These are phyloP conservation scores for Sporobolomyces pararoseus DNA, from an alignment of 768 basidiomycete species.

Conservation along the genomic window DNA sequence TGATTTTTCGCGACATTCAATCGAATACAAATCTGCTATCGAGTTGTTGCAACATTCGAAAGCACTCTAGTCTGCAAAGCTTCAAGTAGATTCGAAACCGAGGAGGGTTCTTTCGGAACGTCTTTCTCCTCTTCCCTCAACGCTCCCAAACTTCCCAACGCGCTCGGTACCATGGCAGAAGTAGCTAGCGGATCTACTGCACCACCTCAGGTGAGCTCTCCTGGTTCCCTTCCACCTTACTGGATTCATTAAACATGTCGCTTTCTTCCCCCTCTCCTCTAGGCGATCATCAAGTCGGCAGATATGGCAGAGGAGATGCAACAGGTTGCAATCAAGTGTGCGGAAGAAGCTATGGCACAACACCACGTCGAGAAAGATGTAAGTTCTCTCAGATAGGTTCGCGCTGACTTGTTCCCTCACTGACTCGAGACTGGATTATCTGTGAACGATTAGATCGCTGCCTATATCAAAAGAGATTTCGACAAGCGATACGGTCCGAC, in stretches of 20 bases:
- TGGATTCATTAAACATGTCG: neutral
- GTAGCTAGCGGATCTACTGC: neutral
- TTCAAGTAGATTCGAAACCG: too few species aligned
- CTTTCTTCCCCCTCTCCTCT: neutral
- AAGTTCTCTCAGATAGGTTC: neutral
- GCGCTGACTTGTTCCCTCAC: neutral
- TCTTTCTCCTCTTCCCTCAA: too few species aligned
- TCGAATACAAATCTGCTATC: too few species aligned
- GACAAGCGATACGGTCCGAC: conserved; percentile 87
- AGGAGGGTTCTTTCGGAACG: too few species aligned
- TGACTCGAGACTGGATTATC: neutral
- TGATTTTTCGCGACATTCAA: too few species aligned
- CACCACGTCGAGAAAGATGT: conserved; percentile 90
- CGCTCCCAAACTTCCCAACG: too few species aligned
- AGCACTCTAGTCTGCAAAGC: too few species aligned
- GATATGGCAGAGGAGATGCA: conserved; percentile 60
- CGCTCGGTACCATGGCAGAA: too few species aligned
- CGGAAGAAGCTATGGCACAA: conserved; percentile 77
- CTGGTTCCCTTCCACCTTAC: neutral
- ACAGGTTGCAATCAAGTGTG: conserved; percentile 85
- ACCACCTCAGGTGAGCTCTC: neutral
- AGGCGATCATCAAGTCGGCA: conserved; percentile 34
- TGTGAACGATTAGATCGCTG: conserved; percentile 60
- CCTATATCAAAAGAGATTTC: conserved; percentile 96
- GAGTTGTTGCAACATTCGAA: too few species aligned